Conservation (phyloP, 768 basidiomycete species). For the Tulasnella sp. region DNA sequence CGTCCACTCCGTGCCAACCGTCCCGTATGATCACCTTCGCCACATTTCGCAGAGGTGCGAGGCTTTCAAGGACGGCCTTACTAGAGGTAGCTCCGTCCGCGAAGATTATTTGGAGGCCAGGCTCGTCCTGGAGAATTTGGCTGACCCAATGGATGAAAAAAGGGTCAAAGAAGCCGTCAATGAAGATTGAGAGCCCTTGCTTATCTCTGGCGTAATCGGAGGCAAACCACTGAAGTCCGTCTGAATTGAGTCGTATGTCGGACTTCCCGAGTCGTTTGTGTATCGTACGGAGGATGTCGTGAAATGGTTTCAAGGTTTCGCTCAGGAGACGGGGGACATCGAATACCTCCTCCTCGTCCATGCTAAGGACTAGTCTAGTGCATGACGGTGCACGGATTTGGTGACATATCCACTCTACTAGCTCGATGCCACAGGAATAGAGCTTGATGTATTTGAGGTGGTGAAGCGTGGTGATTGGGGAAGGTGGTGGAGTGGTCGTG, state of each 20-base stretch:
- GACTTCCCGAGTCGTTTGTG: neutral
- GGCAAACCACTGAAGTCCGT: neutral
- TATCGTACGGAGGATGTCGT: neutral
- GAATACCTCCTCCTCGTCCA: neutral
- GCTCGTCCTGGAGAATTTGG: neutral
- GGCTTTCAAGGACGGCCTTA: too few relatives aligned
- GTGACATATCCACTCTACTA: neutral
- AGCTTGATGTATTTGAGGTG: neutral
- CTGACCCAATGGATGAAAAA: neutral
- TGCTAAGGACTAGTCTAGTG: neutral
- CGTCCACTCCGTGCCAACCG: neutral
- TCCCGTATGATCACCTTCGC: neutral
- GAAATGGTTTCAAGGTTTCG: neutral
- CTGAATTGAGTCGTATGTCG: neutral
- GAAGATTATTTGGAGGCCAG: neutral
- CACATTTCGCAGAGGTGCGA: neutral
- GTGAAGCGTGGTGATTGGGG: neutral
- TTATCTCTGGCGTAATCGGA: neutral
- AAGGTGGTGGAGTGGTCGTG: neutral
- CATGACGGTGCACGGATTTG: neutral
- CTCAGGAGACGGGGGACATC: neutral
- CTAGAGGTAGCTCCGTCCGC: too few relatives aligned
- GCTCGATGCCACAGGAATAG: neutral
- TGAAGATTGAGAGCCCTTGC: neutral
- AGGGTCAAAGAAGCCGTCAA: neutral